A percentile compares a stretch with the other conserved stretches of the same genome.
phyloP scores from a whole-genome alignment of 352 stramenopile species.

The Phytophthora sp. region DNA sequence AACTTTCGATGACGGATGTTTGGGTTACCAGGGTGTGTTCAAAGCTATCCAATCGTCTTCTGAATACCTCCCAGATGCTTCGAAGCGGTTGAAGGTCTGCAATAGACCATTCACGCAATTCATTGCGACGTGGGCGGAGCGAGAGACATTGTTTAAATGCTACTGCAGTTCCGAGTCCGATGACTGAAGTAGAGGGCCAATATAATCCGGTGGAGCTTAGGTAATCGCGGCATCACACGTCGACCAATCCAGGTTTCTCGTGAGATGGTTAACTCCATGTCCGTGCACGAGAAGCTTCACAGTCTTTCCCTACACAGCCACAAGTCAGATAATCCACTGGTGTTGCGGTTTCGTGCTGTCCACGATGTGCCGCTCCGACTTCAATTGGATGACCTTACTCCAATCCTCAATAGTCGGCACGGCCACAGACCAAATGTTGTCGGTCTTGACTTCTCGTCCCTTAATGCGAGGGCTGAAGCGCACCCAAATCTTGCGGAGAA shows the following conservation, averaged over 20 bases:
- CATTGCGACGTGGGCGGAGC: not conserved
- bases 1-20: not conserved
- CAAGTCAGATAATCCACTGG: no score
- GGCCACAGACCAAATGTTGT: no score
- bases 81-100: not conserved
- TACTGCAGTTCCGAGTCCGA: not conserved
- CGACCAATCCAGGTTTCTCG: conserved; percentile 3
- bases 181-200: not conserved
- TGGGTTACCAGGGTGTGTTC: not conserved
- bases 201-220: not conserved
- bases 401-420: no score
- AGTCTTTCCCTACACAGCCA: no score
- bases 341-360: no score
- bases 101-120: not conserved
- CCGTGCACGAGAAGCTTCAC: no score
- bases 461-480: not conserved
- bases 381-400: no score
- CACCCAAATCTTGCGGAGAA: not conserved
- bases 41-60: not conserved
- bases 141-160: not conserved
- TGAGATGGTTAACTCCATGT: conserved; percentile 6
- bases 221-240: not conserved
- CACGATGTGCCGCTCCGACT: no score
- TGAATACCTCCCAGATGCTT: not conserved
- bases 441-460: no score